A percentile compares a stretch with the other conserved stretches of the same genome.
Conservation (phyloP, 2,329 filamentous ascomycete species). For the Pseudogymnoascus sp. region DNA sequence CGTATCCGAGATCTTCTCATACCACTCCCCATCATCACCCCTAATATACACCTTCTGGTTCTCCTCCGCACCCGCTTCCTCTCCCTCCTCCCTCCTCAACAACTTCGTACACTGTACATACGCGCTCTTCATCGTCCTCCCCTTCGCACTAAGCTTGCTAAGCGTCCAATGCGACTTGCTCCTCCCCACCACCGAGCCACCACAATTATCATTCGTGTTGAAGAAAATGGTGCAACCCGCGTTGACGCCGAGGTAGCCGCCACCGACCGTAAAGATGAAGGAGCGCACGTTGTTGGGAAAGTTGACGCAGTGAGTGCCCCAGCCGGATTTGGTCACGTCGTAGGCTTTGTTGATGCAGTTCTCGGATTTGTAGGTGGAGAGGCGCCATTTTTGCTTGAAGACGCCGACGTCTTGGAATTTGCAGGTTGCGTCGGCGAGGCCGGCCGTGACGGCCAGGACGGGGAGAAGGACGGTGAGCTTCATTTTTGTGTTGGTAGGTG, state of each 20-base stretch:
- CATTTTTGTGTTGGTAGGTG: not conserved
- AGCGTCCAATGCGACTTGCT: not conserved
- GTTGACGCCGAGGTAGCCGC: not conserved
- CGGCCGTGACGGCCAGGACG: not conserved
- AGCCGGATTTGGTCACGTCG: not conserved
- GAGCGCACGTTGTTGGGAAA: slow-evolving; percentile 1
- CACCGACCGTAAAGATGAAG: not conserved
- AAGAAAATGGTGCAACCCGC: not conserved
- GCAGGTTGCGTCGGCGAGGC: not conserved
- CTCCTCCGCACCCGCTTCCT: not conserved
- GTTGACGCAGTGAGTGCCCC: not conserved
- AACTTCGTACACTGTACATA: slow-evolving; percentile 3
- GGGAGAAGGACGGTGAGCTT: slow-evolving; percentile 3
- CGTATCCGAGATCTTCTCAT: slow-evolving; percentile 4
- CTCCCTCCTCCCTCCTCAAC: not conserved
- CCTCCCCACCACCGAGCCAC: not conserved
- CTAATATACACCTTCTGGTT: not conserved
- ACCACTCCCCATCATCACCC: not conserved
- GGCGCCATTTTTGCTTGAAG: slow-evolving; percentile 4
- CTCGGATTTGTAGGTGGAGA: not conserved
- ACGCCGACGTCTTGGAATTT: slow-evolving; percentile 3
- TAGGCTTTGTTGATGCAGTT: slow-evolving; percentile 5
- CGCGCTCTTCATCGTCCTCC: slow-evolving; percentile 2
- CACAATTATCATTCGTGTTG: not conserved
- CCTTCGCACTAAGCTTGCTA: not conserved